phyloP scores from a whole-genome alignment of 257 asterid species.

The Solanum chilense region DNA sequence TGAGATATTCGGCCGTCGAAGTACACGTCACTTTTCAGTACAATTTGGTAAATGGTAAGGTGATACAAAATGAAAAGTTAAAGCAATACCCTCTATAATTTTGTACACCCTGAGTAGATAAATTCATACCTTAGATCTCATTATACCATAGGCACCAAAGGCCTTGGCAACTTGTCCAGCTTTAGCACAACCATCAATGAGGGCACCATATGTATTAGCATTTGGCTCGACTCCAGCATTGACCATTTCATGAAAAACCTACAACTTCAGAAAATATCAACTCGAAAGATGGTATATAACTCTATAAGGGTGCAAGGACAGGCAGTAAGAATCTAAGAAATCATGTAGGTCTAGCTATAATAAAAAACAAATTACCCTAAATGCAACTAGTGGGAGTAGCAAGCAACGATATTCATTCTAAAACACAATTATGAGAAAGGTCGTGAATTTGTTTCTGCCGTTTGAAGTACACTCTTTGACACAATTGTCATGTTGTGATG shows the following conservation, averaged over 20 bases:
- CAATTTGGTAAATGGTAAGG: not conserved
- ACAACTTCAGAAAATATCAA: constrained; percentile 11
- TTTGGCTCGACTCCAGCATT: constrained; percentile 94
- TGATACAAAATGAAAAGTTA: constrained; percentile 2
- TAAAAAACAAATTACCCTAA: not conserved
- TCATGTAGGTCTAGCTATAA: not conserved
- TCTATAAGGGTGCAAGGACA: not conserved
- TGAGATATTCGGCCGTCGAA: constrained; percentile 4
- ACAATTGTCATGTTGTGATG: not conserved
- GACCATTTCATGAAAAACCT: constrained; percentile 98
- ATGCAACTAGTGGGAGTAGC: not conserved
- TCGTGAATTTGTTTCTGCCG: not conserved
- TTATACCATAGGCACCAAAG: constrained; percentile 94
- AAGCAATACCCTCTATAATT: not conserved
- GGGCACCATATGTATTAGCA: constrained; percentile 91
- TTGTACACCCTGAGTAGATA: not conserved
- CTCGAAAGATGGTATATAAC: constrained; percentile 10
- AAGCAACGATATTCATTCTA: not conserved
- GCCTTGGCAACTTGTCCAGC: constrained; percentile 99
- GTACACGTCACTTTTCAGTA: constrained; percentile 1
- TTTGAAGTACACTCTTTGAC: not conserved
- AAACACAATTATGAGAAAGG: not conserved
- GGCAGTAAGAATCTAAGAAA: not conserved
- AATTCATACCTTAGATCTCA: constrained; percentile 81
- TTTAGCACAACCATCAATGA: constrained; percentile 97